Conservation (phyloP, 768 basidiomycete species). For the Neoboletus subvelutipes region DNA sequence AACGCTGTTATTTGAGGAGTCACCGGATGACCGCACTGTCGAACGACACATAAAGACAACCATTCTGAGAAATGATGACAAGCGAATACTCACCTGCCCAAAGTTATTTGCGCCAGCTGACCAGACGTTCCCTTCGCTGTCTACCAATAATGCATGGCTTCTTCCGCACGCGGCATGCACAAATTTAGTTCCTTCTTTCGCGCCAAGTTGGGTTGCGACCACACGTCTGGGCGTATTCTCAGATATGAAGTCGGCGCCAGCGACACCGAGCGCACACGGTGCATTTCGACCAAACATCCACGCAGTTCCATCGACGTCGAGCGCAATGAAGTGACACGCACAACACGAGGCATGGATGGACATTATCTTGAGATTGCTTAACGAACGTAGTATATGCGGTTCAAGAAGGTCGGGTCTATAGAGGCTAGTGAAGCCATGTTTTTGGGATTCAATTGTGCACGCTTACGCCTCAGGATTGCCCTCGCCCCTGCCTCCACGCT, state of each 20-base stretch:
- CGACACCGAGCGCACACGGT: conserved; percentile 62
- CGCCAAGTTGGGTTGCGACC: conserved; percentile 60
- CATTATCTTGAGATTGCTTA: conserved; percentile 72
- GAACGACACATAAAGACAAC: background rate
- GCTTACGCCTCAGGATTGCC: conserved; percentile 41
- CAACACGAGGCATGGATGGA: conserved; percentile 77
- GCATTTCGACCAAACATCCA: conserved; percentile 91
- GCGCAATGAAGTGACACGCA: conserved; percentile 71
- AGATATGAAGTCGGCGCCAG: conserved; percentile 56
- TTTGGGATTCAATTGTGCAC: background rate
- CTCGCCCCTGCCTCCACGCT: conserved; percentile 48
- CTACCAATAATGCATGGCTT: conserved; percentile 80
- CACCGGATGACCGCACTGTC: conserved; percentile 68
- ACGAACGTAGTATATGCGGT: conserved; percentile 86
- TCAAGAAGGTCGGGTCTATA: conserved; percentile 80
- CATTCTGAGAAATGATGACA: background rate
- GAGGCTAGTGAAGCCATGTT: conserved; percentile 1
- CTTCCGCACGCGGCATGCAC: conserved; percentile 83
- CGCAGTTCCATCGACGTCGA: conserved; percentile 76
- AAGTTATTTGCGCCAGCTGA: conserved; percentile 76
- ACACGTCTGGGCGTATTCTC: conserved; percentile 72
- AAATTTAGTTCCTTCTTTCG: conserved; percentile 55
- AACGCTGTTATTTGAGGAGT: conserved; percentile 67
- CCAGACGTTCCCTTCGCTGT: conserved; percentile 81
- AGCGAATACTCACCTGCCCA: conserved; percentile 62